These are phyloP conservation scores for Elaeagnus macrophylla DNA, from an alignment of 306 rosid genomes.

Conservation along the genomic window DNA sequence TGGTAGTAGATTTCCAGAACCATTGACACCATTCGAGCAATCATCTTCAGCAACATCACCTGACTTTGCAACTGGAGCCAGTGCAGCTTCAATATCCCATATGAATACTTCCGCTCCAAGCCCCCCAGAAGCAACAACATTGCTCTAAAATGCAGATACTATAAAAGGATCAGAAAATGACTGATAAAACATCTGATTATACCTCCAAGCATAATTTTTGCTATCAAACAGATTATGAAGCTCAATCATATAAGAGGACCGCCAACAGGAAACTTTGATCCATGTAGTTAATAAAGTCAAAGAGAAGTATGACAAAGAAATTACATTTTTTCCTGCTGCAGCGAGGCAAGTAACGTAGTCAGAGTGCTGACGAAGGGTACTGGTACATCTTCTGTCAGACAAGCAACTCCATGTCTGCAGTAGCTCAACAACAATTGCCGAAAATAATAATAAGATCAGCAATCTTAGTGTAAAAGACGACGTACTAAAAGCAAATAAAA, in stretches of 20 bases:
- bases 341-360: slow-evolving; percentile 97
- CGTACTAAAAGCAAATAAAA: slow-evolving; percentile 6
- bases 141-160: slow-evolving; percentile 99
- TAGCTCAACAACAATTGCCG: slow-evolving; percentile 5
- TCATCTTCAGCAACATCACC: slow-evolving; percentile 70
- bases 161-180: slow-evolving; percentile 68
- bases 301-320: slow-evolving; percentile 33
- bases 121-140: slow-evolving; percentile 99
- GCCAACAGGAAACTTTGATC: slow-evolving; percentile 21
- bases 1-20: slow-evolving; percentile 59
- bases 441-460: background rate
- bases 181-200: slow-evolving; percentile 16
- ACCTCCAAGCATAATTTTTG: slow-evolving; percentile 21
- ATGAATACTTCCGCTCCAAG: slow-evolving; percentile 99
- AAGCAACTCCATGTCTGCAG: slow-evolving; percentile 75
- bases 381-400: slow-evolving; percentile 63
- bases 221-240: slow-evolving; percentile 18
- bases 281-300: slow-evolving; percentile 19
- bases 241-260: slow-evolving; percentile 4
- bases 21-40: slow-evolving; percentile 61
- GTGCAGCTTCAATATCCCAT: slow-evolving; percentile 95
- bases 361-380: slow-evolving; percentile 83
- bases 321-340: slow-evolving; percentile 88
- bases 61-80: slow-evolving; percentile 55
- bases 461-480: background rate